phyloP scores from a whole-genome alignment of 2,329 filamentous ascomycete species.

The Stromatinia cepivora region DNA sequence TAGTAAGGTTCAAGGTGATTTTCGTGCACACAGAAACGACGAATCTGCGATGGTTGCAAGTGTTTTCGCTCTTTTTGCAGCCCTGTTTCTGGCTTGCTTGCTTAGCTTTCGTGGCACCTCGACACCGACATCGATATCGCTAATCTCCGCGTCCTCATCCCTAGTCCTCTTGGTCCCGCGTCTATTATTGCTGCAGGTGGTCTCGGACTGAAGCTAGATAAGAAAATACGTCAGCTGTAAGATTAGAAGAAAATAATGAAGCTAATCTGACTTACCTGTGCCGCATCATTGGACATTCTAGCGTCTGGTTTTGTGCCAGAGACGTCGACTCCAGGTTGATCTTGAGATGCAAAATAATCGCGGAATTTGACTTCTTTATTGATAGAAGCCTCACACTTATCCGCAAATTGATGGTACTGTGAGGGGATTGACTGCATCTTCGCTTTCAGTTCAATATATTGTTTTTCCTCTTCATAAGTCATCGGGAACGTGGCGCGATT shows the following conservation, averaged over 20 bases:
- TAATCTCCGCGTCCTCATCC: neutral
- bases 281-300: neutral
- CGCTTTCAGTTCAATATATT: neutral
- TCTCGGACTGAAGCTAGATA: neutral
- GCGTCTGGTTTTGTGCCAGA: neutral
- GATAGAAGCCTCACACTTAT: neutral
- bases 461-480: neutral
- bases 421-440: accelerated
- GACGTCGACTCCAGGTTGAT: no score
- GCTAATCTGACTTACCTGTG: neutral
- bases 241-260: neutral
- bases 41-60: accelerated
- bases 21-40: neutral
- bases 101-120: neutral
- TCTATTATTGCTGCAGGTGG: neutral
- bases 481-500: neutral
- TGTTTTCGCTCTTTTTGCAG: neutral
- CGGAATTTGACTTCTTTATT: neutral
- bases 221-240: neutral
- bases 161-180: neutral
- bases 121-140: neutral
- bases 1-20: neutral
- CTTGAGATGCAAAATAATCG: neutral
- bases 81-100: neutral
- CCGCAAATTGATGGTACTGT: neutral